These are phyloP conservation scores for Globisporangium emineosum DNA, from an alignment of 352 stramenopile species.

Conservation along the genomic window DNA sequence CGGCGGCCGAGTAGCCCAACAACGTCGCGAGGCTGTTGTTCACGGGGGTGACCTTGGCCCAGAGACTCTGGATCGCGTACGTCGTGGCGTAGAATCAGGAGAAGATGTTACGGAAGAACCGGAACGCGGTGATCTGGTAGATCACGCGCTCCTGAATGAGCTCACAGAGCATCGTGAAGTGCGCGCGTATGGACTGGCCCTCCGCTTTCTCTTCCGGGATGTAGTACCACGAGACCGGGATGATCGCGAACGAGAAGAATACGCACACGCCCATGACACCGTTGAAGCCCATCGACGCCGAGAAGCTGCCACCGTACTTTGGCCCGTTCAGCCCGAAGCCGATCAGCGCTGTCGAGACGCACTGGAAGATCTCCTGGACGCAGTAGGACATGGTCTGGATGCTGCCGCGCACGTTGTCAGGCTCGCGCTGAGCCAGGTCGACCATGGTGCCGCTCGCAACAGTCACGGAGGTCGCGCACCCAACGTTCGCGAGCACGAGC, in stretches of 20 bases:
- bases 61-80: neutral
- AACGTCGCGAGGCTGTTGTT: neutral
- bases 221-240: neutral
- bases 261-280: neutral
- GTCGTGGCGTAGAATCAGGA: neutral
- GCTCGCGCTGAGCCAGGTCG: neutral
- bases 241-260: neutral
- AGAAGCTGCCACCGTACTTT: neutral
- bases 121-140: neutral
- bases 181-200: neutral
- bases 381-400: neutral
- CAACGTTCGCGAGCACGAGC: neutral
- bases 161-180: neutral
- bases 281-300: neutral
- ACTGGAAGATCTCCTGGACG: neutral
- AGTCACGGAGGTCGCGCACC: neutral
- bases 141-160: neutral
- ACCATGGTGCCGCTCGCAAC: neutral
- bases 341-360: neutral
- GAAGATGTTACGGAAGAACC: neutral
- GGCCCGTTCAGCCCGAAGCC: slow-evolving; percentile 1
- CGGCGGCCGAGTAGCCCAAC: neutral
- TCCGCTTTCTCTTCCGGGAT: neutral
- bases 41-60: neutral
- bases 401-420: neutral